A percentile compares a stretch with the other conserved stretches of the same genome.
phyloP scores from a whole-genome alignment of 306 rosid species.

The Casuarina glauca region DNA sequence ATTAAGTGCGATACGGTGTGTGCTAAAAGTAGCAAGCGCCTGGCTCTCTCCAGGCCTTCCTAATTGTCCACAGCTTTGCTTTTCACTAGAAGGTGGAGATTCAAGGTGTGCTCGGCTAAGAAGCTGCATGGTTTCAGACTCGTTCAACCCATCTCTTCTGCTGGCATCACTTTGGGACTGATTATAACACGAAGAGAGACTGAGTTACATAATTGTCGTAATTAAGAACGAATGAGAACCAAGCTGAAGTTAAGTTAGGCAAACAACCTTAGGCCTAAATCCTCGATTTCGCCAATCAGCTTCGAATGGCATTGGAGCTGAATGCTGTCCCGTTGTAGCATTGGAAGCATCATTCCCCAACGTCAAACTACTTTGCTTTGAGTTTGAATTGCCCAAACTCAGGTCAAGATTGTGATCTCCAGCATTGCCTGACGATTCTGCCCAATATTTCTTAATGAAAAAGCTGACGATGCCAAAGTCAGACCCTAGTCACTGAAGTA shows the following conservation, averaged over 20 bases:
- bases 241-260: not conserved
- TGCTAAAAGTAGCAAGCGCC: conserved; percentile 42
- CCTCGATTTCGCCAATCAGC: conserved; percentile 46
- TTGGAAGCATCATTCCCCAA: conserved; percentile 31
- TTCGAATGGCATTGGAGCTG: conserved; percentile 16
- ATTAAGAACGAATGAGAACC: not conserved
- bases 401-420: conserved; percentile 64
- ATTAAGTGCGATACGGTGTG: conserved; percentile 45
- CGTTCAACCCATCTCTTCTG: conserved; percentile 40
- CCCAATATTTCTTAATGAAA: conserved; percentile 1
- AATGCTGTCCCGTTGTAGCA: conserved; percentile 31
- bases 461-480: not conserved
- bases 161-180: conserved; percentile 36
- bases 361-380: conserved; percentile 34
- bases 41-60: conserved; percentile 45
- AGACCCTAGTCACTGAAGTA: not conserved
- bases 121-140: conserved; percentile 47
- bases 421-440: conserved; percentile 44
- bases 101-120: conserved; percentile 55
- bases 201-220: not conserved
- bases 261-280: conserved; percentile 36
- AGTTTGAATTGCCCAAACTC: conserved; percentile 63
- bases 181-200: conserved; percentile 17
- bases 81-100: conserved; percentile 47
- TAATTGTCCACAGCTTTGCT: conserved; percentile 63